Evolutionary conservation across 257 asterid species (phyloP), one percentile per base, ranked within the genome.

Genomic region (Solanum clarkiae): DNA sequence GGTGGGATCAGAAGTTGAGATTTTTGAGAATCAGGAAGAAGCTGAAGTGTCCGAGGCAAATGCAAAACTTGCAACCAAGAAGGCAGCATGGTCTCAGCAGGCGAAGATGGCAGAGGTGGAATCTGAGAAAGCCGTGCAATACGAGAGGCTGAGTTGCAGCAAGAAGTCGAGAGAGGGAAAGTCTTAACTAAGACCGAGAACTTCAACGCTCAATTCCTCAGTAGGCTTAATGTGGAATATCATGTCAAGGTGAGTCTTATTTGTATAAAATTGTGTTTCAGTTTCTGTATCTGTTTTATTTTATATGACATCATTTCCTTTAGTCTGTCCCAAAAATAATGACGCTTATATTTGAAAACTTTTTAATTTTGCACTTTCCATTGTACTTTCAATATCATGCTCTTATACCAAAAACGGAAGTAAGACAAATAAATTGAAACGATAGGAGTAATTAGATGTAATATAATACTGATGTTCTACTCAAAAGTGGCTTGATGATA

Each of bases 1-100:
- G 80, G 92, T 92, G 72, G 84, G 70, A 86, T 87, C 92, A 1
- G 91, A 88, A 26, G 93, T 92, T 0, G 90, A 92, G 90, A 87
- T 92, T 71, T 91, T 75, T 45, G 89, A 92, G 92, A 93, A 91
- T 72, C 88, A 63, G 44, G 84, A 83, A 42, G 97, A 91, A 82
- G 94, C 97, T 0, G 91, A 91, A 86, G 95, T 92, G 72, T 93
- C 94, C 0, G 87, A 91, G 86, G 93, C 93, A 0, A 92, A 93
- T 20, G 87, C 97, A 0, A 87, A 87, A 42, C 86, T 93, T 2
- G 90, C 93, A 0, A 92, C 86, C 80, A 92, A 92, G 91, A 92
- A 93, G 89, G 94, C 95, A 0, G 89, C 89, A 6, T 93, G 94
- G 97, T 86, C 94, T 3, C 88, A 80, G 86, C 90, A 88, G 90